phyloP scores from a whole-genome alignment of 768 basidiomycete species.

The Mycena polygramma region DNA sequence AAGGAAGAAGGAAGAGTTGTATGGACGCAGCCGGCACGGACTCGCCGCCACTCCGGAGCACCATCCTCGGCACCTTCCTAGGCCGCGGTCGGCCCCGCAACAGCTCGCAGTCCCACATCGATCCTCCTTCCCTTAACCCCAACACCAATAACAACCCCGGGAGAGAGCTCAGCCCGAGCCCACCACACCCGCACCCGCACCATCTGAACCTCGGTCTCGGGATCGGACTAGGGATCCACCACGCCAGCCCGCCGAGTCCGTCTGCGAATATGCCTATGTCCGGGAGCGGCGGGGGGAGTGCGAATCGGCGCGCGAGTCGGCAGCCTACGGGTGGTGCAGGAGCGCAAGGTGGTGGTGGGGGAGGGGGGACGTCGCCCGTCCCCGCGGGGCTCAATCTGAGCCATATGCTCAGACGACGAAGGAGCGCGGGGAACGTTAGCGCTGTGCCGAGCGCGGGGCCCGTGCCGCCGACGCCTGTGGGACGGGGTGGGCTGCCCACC shows the following conservation, averaged over 20 bases:
- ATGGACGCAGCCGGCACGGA: constrained; percentile 23
- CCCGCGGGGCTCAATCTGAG: constrained; percentile 13
- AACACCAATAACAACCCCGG: no score
- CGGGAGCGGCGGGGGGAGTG: background rate
- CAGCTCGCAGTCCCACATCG: constrained; percentile 71
- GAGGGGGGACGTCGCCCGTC: constrained; percentile 6
- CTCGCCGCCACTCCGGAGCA: constrained; percentile 55
- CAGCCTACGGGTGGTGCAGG: no score
- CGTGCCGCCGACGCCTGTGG: background rate
- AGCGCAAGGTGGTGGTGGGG: no score
- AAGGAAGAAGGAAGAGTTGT: no score
- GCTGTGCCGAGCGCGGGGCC: background rate
- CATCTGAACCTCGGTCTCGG: no score
- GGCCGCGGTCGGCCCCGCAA: constrained; percentile 75
- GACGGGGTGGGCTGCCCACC: background rate
- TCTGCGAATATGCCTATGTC: background rate
- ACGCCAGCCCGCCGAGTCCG: no score
- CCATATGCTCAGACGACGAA: constrained; percentile 23
- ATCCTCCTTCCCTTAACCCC: constrained; percentile 2
- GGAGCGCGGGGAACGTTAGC: constrained; percentile 26
- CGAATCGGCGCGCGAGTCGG: no score
- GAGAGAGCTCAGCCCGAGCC: constrained; percentile 62
- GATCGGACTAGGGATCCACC: no score
- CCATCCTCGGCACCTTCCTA: constrained; percentile 79
- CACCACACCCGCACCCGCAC: constrained; percentile 37